Base-by-base conservation (phyloP, 2,329 filamentous ascomycete species). In the Aspergillus calidoustus region DNA sequence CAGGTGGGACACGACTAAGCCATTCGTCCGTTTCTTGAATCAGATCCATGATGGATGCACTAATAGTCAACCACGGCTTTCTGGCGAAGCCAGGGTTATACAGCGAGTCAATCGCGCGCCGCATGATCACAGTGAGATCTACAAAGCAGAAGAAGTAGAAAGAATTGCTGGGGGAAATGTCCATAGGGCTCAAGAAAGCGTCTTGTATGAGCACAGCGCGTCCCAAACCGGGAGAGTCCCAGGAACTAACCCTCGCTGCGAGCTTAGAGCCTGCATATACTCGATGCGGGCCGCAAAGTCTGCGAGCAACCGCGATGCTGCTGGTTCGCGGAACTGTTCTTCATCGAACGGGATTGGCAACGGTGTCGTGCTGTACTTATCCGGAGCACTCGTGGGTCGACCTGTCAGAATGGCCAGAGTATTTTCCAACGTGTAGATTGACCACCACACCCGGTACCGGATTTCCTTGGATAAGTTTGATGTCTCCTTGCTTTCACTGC, bases 381-480 rank as follows among this genome's bases (percentile, higher is more conserved):
- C 70, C 25, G 67, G 66, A 22, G 75, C 72, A 63, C 71, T 74
- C 17, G 74, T 75, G 4, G 79, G 76, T 47, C 79, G 76, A 30
- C 79, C 79, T 31, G 78, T 80, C 70, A 80, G 77, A 62, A 76
- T 71, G 51, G 73, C 76, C 11, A 81, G 69, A 17, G 72, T 70
- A 34, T 74, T 75, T 64, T 81, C 79, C 7, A 81, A 67, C 31
- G 72, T 68, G 48, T 79, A 78, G 2, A 81, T 63, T 7, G 78
- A 75, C 76, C 78, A 81, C 79, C 79, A 81, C 4, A 80, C 73
- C 15, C 77, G 72, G 61, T 79, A 80, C 15, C 79, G 75, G 48
- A 74, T 74, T 64, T 80, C 78, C 60, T 77, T 80, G 5, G 77
- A 77, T 3, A 71, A 60, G 53, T 76, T 71, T 7, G 70, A 68